Evolutionary conservation across 176 grass and related monocot species (phyloP).

Genomic region (Microstegium vimineum): DNA sequence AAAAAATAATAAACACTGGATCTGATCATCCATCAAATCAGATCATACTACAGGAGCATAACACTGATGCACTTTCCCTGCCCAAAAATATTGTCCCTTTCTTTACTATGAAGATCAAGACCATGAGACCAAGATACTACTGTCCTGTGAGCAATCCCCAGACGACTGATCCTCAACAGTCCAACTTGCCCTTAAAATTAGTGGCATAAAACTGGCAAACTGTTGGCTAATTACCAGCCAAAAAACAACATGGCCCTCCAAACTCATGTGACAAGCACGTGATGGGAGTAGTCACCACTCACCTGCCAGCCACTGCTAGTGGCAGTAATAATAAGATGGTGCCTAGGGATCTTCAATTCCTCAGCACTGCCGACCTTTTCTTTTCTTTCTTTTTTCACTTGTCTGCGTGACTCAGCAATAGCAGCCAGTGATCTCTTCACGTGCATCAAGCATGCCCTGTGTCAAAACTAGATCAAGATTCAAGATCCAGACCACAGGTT

Average conservation of each 20-base stretch:
- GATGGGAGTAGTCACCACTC: conserved; percentile 18
- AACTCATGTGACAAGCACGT: conserved; percentile 46
- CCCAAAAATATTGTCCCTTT: background rate
- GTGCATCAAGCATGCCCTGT: conserved; percentile 40
- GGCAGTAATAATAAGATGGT: conserved; percentile 28
- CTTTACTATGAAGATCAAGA: conserved; percentile 19
- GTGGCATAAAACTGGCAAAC: background rate
- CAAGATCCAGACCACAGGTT: conserved; percentile 32
- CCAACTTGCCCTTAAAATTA: conserved; percentile 19
- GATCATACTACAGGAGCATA: background rate
- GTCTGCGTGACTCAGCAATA: conserved; percentile 12
- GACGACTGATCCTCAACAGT: background rate
- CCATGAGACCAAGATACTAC: conserved; percentile 42
- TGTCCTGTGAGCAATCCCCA: conserved; percentile 25
- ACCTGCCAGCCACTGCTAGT: background rate
- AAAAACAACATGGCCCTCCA: conserved; percentile 11
- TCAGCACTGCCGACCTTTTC: background rate
- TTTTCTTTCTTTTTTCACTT: conserved; percentile 16
- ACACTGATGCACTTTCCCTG: background rate
- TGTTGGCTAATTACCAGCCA: conserved; percentile 32
- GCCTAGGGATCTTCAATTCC: conserved; percentile 49
- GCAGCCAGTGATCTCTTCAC: conserved; percentile 30
- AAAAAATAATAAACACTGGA: background rate
- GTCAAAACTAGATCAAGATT: conserved; percentile 47
- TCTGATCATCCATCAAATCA: background rate